Conservation (phyloP, 164 flowering plant species). For the Annona squamosa region DNA sequence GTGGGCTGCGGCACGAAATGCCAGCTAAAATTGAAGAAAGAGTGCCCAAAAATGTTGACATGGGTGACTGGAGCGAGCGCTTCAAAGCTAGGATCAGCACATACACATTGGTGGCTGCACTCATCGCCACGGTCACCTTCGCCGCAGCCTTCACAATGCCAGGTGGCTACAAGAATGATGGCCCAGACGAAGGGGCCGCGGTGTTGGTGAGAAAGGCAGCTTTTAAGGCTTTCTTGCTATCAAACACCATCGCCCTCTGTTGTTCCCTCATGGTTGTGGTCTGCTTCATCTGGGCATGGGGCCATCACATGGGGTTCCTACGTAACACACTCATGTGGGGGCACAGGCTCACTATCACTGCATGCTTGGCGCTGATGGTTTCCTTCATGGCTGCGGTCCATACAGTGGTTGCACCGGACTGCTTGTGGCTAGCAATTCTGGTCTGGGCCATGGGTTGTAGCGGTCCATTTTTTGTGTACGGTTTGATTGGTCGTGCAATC, state of each 20-base stretch:
- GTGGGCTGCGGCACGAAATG: neutral
- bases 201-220: neutral
- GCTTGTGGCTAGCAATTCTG: neutral
- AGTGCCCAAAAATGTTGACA: neutral
- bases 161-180: neutral
- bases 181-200: neutral
- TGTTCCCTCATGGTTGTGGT: neutral
- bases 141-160: conserved; percentile 3
- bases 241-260: neutral
- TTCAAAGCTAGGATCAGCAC: neutral
- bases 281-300: neutral
- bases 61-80: neutral
- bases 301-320: neutral
- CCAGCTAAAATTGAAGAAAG: neutral
- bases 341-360: neutral
- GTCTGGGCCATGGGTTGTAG: neutral
- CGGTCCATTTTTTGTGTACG: neutral
- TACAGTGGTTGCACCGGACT: neutral
- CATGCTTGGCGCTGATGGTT: neutral
- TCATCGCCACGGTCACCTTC: neutral
- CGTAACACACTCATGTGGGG: neutral
- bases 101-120: neutral
- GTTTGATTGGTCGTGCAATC: neutral
- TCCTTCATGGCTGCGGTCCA: neutral
- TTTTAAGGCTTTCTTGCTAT: neutral